Base-by-base conservation (phyloP, 2,329 filamentous ascomycete genomes). In the Aspergillus pseudoterreus region DNA sequence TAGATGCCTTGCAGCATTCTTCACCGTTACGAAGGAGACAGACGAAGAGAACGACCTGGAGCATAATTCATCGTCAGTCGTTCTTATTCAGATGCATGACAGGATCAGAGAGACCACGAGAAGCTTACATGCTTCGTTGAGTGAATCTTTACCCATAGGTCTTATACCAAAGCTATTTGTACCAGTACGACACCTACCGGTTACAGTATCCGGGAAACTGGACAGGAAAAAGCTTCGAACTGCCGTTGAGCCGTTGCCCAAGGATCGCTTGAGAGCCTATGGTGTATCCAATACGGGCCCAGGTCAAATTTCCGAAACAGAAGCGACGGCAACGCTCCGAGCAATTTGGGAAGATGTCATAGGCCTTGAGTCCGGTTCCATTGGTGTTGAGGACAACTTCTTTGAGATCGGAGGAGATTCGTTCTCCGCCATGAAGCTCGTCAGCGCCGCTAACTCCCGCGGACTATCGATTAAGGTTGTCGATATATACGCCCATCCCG, bases 321-420 rank as follows among this genome's bases (percentile, higher is more conserved):
- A 22, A 58, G 61, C 15, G 10, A 65, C 72, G 27, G 61, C 55
- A 0, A 57, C 55, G n/a, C 65, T 73, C 8, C 57, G 63, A 24
- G 49, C 55, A 1, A 55, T 76, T 1, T 77, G 75, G 73, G 68
- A 68, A 10, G 58, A 64, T 4, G 68, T 71, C 9, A 54, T 78
- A 6, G 66, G 69, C 10, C 63, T 76, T 21, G 64, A 64, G 6
- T 49, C 65, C 3, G 66, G 67, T 4, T 69, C 70, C 17, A 67
- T 78, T 30, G 71, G 70, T 6, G 66, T 66, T 1, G 71, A 75
- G 45, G 75, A 77, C 43, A 75, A 68, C 45, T 78, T 78, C 60
- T 76, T 78, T 55, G 67, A 69, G 1, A 62, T 76, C 3, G 75
- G 75, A 24, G 75, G 75, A 22, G 75, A 78, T 51, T 77, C 75